Percentiles rank a stretch among this genome's conserved stretches.
phyloP scores from a whole-genome alignment of 441 rosid genomes.

The Arabidopsis lyrata region DNA sequence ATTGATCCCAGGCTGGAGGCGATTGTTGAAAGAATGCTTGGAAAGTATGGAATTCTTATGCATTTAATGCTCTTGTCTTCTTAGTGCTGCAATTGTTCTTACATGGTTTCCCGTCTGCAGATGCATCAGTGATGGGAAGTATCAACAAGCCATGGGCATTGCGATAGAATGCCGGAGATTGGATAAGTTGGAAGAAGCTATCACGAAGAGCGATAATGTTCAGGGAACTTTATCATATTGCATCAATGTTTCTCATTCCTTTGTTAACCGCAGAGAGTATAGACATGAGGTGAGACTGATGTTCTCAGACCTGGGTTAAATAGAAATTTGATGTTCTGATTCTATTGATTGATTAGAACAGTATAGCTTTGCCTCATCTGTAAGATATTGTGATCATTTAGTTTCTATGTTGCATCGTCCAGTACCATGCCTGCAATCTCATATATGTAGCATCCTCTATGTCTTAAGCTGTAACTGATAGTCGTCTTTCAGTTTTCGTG shows the following conservation, averaged over 20 bases:
- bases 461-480: slow-evolving; percentile 10
- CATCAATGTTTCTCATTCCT: slow-evolving; percentile 86
- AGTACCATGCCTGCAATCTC: slow-evolving; percentile 5
- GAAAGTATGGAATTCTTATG: slow-evolving; percentile 63
- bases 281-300: slow-evolving; percentile 74
- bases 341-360: slow-evolving; percentile 14
- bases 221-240: slow-evolving; percentile 83
- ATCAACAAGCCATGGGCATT: slow-evolving; percentile 98
- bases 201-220: slow-evolving; percentile 85
- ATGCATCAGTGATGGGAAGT: slow-evolving; percentile 92
- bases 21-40: slow-evolving; percentile 98
- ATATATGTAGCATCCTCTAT: slow-evolving; percentile 20
- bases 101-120: slow-evolving; percentile 47
- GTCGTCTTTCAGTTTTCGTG: slow-evolving; percentile 1
- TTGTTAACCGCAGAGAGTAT: slow-evolving; percentile 87
- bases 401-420: slow-evolving; percentile 10
- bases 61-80: not conserved
- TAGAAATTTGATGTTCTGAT: not conserved
- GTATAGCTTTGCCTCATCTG: slow-evolving; percentile 8
- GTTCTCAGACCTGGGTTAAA: not conserved
- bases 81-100: slow-evolving; percentile 32
- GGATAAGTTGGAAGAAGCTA: slow-evolving; percentile 98
- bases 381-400: slow-evolving; percentile 9
- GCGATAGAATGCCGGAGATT: slow-evolving; percentile 95
- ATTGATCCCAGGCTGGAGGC: slow-evolving; percentile 91